Conservation (phyloP, 345 rosid species). For the Linum tenue region DNA sequence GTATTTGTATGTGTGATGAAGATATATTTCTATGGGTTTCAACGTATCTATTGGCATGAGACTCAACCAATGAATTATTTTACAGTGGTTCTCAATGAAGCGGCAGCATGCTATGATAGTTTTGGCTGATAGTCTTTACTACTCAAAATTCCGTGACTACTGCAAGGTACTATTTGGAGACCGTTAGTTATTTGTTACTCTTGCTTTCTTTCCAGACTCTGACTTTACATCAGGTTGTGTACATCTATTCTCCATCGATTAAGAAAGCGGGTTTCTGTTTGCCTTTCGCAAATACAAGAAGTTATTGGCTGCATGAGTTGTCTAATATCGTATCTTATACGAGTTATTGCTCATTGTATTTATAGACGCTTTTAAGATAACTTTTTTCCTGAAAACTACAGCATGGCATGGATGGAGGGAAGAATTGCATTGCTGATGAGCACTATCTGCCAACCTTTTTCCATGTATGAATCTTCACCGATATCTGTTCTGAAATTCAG, state of each 20-base stretch:
- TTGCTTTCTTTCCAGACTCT: neutral
- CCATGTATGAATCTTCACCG: constrained; percentile 40
- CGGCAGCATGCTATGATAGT: constrained; percentile 95
- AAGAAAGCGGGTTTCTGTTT: too few species aligned
- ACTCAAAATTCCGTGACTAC: constrained; percentile 76
- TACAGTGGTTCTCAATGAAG: constrained; percentile 99
- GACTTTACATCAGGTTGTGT: neutral
- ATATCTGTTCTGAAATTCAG: neutral
- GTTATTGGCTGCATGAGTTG: neutral
- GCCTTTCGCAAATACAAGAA: too few species aligned
- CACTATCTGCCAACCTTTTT: constrained; percentile 95
- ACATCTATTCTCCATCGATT: too few species aligned
- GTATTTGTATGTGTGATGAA: too few species aligned
- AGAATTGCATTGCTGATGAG: constrained; percentile 95
- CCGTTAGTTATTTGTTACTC: neutral
- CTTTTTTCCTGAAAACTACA: constrained; percentile 25
- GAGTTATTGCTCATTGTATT: neutral
- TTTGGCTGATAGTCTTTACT: constrained; percentile 83
- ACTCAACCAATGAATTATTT: constrained; percentile 15
- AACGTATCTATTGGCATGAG: neutral
- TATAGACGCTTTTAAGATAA: constrained; percentile 2
- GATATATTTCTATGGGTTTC: too few species aligned
- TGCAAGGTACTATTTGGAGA: constrained; percentile 51
- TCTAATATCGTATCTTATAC: neutral
- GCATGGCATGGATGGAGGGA: constrained; percentile 82